Base-by-base conservation (phyloP, 768 basidiomycete genomes). In the Pilatotrama ljubarskyi region DNA sequence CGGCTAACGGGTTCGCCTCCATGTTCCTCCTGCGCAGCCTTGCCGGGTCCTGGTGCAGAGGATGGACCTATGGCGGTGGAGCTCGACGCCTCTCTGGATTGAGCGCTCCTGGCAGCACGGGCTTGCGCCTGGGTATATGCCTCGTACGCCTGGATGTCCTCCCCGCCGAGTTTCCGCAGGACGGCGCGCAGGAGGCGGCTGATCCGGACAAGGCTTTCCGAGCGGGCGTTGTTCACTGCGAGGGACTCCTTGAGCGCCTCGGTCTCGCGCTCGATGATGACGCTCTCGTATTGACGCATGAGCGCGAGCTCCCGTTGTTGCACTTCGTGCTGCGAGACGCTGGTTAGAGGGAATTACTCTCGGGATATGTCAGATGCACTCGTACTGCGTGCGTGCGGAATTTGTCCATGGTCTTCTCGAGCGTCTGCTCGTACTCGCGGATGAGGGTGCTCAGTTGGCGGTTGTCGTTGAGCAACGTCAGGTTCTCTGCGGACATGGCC, bases 401-500 rank as follows among this genome's bases (percentile, higher is more conserved):
- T 57, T 82, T 81, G 58, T 87, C 84, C 97, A 99, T 99, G 43
- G 98, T 85, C 7, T 83, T 91, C 74, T 99, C 97, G 32, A 99
- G 77, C 0, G 96, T 98, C 69, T 93, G 90, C 72, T 99, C 97
- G 69, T 97, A 98, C 72, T 99, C 97, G 68, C 95, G 95, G 67
- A 98, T 88, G 53, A 99, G 78, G 5, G 82, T 77, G 64, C 88
- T 91, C 32, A 99, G 81, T 66, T 98, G 96, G 71, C 97, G 96
- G 79, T 98, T 99, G 76, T 98, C 97, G 66, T 96, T 84, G 67
- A 91, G 84, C 42, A 99, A 77, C 6, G 77, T 75, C 66, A 90
- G 88, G 71, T 98, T 99, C 72, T 99, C 95, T 22, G 82, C 75
- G 5, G 82, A 76, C 68, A 98, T 87, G 48, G 84, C 80, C 4